Percentiles rank a stretch among this genome's conserved stretches.
Evolutionary conservation across 495 filamentous ascomycete species (phyloP).

Genomic region (Tetracladium setigerum): DNA sequence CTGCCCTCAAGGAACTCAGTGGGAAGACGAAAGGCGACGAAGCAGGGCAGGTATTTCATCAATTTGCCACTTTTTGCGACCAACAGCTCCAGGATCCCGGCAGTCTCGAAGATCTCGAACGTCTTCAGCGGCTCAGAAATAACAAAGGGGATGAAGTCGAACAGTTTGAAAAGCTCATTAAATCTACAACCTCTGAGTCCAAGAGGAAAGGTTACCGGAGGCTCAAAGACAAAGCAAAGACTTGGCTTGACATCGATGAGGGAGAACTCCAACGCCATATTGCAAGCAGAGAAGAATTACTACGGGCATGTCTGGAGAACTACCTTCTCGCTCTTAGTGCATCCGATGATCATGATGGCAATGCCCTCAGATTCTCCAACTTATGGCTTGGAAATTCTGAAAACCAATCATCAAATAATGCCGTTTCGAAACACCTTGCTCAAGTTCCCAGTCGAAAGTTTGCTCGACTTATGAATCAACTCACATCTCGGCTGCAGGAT

Average conservation of each 20-base stretch:
- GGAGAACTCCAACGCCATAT: constrained; percentile 74
- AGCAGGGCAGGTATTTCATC: constrained; percentile 84
- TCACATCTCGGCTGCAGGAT: constrained; percentile 81
- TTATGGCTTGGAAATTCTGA: constrained; percentile 84
- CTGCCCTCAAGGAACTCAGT: constrained; percentile 73
- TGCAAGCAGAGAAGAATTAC: constrained; percentile 67
- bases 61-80: constrained; percentile 93
- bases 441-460: constrained; percentile 87
- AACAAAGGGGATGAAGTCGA: constrained; percentile 72
- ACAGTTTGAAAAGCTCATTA: constrained; percentile 54
- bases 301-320: constrained; percentile 85
- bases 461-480: constrained; percentile 87
- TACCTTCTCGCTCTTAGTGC: constrained; percentile 80
- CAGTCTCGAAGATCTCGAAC: constrained; percentile 74
- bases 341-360: constrained; percentile 80
- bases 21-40: constrained; percentile 60
- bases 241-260: constrained; percentile 85
- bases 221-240: constrained; percentile 56
- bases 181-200: constrained; percentile 39
- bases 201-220: constrained; percentile 35
- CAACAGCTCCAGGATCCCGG: constrained; percentile 81
- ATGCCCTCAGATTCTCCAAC: constrained; percentile 88
- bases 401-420: constrained; percentile 62
- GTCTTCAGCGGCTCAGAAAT: constrained; percentile 70
- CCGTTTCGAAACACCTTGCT: constrained; percentile 59